A percentile compares a stretch with the other conserved stretches of the same genome.
Conservation (phyloP, 208 protist genomes). For the Leishmania lainsoni region DNA sequence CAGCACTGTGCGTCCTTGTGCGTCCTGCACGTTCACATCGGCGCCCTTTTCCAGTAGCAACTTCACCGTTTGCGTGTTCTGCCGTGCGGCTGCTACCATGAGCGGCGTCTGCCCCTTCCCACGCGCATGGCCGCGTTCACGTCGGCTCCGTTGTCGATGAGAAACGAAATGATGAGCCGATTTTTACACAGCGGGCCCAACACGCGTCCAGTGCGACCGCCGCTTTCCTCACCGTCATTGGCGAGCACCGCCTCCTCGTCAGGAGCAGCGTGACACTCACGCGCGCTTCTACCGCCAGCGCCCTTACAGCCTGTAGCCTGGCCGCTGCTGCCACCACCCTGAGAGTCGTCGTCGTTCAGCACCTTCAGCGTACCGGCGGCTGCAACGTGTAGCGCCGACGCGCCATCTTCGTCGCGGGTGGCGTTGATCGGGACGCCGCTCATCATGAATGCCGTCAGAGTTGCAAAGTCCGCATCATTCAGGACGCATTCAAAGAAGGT, state of each 20-base stretch:
- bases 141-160: slow-evolving; percentile 78
- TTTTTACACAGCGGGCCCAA: slow-evolving; percentile 45
- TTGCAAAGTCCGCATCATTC: slow-evolving; percentile 40
- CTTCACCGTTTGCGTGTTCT: slow-evolving; percentile 48
- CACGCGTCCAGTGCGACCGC: background rate
- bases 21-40: slow-evolving; percentile 40
- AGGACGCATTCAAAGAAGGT: slow-evolving; percentile 61
- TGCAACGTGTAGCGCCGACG: slow-evolving; percentile 70
- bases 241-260: background rate
- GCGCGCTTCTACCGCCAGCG: background rate
- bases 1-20: slow-evolving; percentile 43
- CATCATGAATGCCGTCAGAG: slow-evolving; percentile 57
- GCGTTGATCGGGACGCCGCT: slow-evolving; percentile 56
- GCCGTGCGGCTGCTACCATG: slow-evolving; percentile 64
- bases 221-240: background rate
- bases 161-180: slow-evolving; percentile 59
- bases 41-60: slow-evolving; percentile 68
- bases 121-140: slow-evolving; percentile 46
- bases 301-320: background rate
- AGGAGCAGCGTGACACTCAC: background rate
- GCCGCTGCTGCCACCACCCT: background rate
- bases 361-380: slow-evolving; percentile 30
- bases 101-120: slow-evolving; percentile 65
- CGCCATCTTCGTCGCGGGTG: slow-evolving; percentile 43
- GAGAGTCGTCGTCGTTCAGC: background rate